Percentiles rank a stretch among this genome's conserved stretches.
Evolutionary conservation across 139 green algal genomes (phyloP).

Genomic region (Diplosphaera chodatii): DNA sequence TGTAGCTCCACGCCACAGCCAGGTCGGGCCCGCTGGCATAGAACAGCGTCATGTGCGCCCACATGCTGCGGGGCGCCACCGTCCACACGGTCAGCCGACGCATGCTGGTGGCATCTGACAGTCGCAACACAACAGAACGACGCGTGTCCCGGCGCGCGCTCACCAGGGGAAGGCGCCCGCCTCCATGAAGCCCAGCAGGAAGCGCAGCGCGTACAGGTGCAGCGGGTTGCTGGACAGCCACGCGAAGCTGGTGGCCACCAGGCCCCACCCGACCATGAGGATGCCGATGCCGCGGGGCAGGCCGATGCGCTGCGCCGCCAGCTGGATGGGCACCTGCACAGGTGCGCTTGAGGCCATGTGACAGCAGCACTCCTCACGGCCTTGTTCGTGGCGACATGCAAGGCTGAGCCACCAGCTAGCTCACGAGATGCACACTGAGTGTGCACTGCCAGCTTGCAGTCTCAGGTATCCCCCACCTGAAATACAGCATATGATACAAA

Average conservation of each 20-base stretch:
- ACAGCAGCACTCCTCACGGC: too few relatives aligned
- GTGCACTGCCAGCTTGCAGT: not conserved
- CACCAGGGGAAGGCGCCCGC: not conserved
- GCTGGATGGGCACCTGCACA: conserved; percentile 1
- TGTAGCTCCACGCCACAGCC: conserved; percentile 14
- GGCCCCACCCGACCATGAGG: conserved; percentile 14
- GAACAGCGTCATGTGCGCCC: conserved; percentile 16
- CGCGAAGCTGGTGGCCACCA: conserved; percentile 9
- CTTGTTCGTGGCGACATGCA: too few relatives aligned
- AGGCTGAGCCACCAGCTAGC: too few relatives aligned
- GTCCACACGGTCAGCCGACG: too few relatives aligned
- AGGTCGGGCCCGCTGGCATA: conserved; percentile 9
- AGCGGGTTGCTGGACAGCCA: not conserved
- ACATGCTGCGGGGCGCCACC: conserved; percentile 5
- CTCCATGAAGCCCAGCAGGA: conserved; percentile 18
- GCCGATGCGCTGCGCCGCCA: conserved; percentile 2
- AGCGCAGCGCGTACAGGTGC: conserved; percentile 19
- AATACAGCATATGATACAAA: conserved; percentile 6
- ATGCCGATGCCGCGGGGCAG: conserved; percentile 3
- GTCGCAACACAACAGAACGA: too few relatives aligned
- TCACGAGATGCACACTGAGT: too few relatives aligned
- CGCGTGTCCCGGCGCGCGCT: too few relatives aligned
- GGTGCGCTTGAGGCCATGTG: too few relatives aligned
- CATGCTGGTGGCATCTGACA: too few relatives aligned
- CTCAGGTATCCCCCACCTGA: not conserved